Conservation (phyloP, 306 rosid species). For the Pyrus pyrifolia region DNA sequence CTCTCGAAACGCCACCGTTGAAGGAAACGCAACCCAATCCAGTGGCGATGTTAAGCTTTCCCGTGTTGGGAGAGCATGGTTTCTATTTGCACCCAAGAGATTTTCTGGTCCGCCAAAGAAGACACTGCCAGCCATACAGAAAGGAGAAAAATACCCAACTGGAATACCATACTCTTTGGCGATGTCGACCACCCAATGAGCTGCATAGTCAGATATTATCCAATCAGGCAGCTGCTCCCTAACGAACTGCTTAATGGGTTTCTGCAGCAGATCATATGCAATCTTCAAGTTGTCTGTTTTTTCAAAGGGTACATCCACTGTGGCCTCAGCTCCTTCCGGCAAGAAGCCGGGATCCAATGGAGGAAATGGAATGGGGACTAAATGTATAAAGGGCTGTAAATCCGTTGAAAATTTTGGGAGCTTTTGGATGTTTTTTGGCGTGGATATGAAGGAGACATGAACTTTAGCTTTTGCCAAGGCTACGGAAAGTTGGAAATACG, state of each 20-base stretch:
- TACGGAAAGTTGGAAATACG: constrained; percentile 11
- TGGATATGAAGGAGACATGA: constrained; percentile 14
- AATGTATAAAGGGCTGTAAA: neutral
- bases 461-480: constrained; percentile 15
- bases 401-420: constrained; percentile 9
- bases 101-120: neutral
- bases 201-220: neutral
- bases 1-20: neutral
- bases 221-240: constrained; percentile 10
- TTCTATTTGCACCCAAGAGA: neutral
- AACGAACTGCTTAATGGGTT: constrained; percentile 9
- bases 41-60: neutral
- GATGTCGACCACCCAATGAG: constrained; percentile 7
- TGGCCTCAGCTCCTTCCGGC: constrained; percentile 18
- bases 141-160: neutral
- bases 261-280: neutral
- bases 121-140: neutral
- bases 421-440: constrained; percentile 11
- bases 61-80: neutral
- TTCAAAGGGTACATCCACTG: constrained; percentile 15
- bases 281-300: neutral
- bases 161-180: neutral
- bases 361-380: constrained; percentile 11
- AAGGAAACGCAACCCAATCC: constrained; percentile 1
- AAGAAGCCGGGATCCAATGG: neutral